Conservation (phyloP, 148 eudicot species). For the Chenopodium formosanum region DNA sequence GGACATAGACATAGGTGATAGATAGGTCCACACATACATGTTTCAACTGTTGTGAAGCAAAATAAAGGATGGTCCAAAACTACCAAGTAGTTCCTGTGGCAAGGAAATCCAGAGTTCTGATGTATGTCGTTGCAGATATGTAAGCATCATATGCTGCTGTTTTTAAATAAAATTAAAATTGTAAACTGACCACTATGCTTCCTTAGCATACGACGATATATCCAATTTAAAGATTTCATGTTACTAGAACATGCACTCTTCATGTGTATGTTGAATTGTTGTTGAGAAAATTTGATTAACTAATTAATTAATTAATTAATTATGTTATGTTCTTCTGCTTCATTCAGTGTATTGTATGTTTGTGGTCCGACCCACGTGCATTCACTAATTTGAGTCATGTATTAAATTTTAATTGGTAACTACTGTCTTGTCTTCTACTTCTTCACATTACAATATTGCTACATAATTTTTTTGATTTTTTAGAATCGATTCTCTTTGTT, state of each 20-base stretch:
- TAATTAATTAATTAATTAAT: too few species aligned
- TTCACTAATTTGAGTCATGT: constrained; percentile 5
- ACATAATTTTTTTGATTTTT: neutral
- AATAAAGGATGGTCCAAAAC: neutral
- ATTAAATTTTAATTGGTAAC: constrained; percentile 12
- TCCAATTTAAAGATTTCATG: constrained; percentile 4
- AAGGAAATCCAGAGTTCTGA: constrained; percentile 1
- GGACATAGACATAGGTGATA: neutral
- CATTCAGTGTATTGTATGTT: constrained; percentile 34
- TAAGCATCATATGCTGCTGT: neutral
- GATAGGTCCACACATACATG: neutral
- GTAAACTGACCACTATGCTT: constrained; percentile 7
- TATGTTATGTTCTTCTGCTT: constrained; percentile 26
- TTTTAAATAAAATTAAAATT: neutral
- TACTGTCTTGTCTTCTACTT: constrained; percentile 20
- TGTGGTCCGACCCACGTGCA: constrained; percentile 30
- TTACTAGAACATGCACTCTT: constrained; percentile 21
- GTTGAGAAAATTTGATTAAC: neutral
- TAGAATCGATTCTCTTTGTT: too few species aligned
- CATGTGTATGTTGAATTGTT: neutral
- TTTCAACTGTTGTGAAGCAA: neutral
- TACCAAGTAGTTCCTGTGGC: neutral
- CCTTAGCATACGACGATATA: constrained; percentile 19
- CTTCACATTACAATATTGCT: neutral
- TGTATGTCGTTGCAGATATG: constrained; percentile 1